phyloP scores from a whole-genome alignment of 148 eudicot genomes.

The Rhododendron vialii region DNA sequence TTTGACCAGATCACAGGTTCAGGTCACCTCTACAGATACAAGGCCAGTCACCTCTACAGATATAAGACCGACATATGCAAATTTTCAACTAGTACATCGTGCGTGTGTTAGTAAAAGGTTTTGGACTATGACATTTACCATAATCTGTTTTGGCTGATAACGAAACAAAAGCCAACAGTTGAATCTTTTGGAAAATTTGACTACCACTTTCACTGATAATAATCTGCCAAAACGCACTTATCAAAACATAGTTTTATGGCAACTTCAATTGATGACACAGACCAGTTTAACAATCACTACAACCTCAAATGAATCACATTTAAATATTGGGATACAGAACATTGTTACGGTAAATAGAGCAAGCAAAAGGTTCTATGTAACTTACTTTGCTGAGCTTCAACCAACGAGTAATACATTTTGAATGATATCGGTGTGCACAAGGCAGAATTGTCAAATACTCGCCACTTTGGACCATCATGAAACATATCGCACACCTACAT shows the following conservation, averaged over 20 bases:
- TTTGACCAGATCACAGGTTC: neutral
- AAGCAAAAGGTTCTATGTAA: neutral
- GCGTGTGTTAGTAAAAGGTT: neutral
- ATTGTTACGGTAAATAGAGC: neutral
- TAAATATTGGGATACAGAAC: neutral
- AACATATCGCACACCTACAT: constrained; percentile 77
- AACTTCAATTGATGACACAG: neutral
- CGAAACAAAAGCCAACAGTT: neutral
- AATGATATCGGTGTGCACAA: constrained; percentile 76
- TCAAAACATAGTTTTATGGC: neutral
- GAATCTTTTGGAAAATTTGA: neutral
- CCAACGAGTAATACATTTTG: constrained; percentile 65
- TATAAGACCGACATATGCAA: neutral
- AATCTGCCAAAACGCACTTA: neutral
- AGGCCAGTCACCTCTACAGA: neutral
- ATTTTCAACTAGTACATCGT: neutral
- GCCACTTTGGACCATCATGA: constrained; percentile 34
- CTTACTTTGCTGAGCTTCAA: constrained; percentile 53
- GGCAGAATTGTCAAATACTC: constrained; percentile 54
- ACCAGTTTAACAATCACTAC: neutral
- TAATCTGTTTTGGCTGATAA: neutral
- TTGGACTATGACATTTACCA: neutral
- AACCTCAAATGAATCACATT: neutral
- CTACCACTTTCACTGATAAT: neutral
- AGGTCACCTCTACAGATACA: neutral